Percentiles rank a stretch among this genome's conserved stretches.
Evolutionary conservation across 176 grass and related monocot species (phyloP).

Genomic region (Typha latifolia): DNA sequence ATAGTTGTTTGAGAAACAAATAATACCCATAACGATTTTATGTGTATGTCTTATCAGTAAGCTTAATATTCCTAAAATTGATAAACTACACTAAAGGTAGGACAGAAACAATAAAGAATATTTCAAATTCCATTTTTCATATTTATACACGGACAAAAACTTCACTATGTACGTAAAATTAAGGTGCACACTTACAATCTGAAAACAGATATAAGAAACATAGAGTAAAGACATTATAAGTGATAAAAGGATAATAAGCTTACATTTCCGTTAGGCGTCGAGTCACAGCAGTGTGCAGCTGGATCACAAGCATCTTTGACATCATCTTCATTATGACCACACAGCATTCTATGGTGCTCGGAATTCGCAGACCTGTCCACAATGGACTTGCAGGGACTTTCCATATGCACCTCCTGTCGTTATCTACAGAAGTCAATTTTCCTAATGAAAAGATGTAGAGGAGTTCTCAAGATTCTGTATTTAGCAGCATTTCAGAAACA

Average conservation of each 20-base stretch:
- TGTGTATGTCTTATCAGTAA: too few relatives aligned
- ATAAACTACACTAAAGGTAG: too few relatives aligned
- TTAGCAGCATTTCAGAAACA: slow-evolving; percentile 17
- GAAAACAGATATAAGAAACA: neutral
- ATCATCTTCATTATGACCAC: slow-evolving; percentile 26
- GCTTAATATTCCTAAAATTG: too few relatives aligned
- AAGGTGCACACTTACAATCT: neutral
- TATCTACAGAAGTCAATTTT: slow-evolving; percentile 45
- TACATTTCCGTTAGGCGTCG: slow-evolving; percentile 46
- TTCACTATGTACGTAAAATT: neutral
- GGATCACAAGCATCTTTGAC: slow-evolving; percentile 22
- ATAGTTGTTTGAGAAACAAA: too few relatives aligned
- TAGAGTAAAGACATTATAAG: slow-evolving; percentile 3
- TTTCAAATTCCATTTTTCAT: too few relatives aligned
- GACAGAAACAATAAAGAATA: too few relatives aligned
- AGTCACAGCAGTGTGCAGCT: slow-evolving; percentile 31
- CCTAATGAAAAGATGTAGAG: slow-evolving; percentile 24
- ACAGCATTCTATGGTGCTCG: slow-evolving; percentile 25
- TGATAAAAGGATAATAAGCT: slow-evolving; percentile 11
- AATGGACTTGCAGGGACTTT: slow-evolving; percentile 19
- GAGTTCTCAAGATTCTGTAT: slow-evolving; percentile 15
- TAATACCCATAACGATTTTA: too few relatives aligned
- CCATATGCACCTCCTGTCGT: slow-evolving; percentile 39
- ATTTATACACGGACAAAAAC: too few relatives aligned
- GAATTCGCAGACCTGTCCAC: slow-evolving; percentile 14